Base-by-base conservation (phyloP, 257 asterid genomes). In the Scutellaria barbata region DNA sequence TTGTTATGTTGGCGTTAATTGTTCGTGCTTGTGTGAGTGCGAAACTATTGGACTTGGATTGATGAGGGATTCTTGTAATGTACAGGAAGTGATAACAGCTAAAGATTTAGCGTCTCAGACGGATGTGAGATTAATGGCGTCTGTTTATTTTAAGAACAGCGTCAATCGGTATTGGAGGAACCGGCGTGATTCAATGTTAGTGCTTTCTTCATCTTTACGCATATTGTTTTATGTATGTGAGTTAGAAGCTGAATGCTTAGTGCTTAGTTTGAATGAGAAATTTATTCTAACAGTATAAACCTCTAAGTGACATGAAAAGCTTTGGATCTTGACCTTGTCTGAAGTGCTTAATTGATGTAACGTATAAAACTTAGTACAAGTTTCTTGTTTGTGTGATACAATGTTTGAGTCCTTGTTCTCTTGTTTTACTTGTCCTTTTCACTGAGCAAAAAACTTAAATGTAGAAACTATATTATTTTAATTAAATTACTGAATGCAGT, bases 41-140 rank as follows among this genome's bases (percentile, higher is more conserved):
- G 76, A 18, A 68, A 72, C 72, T 45, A 7, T 51, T 63, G 60
- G 47, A 58, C 52, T 25, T 77, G 58, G 35, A 70, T 70, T 57
- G 69, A 74, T 52, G 65, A 50, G 77, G 53, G 40, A 39, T 57
- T 66, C 47, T 35, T 65, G 35, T 68, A 8, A 61, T 70, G 62
- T 72, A 72, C 87, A 94, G 99, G 99, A 94, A 81, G 92, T 94
- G 68, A 91, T 94, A 37, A 81, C 86, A 13, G 87, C 95, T 7
- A 83, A 87, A 74, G 98, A 91, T 84, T 84, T 91, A 68, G 82
- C 48, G 18, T 74, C 86, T 12, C 99, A 88, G 63, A 80, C 78
- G 9, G 90, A 82, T 79, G 98, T 95, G 75, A 90, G 99, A 74
- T 82, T 95, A 76, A 56, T 92, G 92, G 97, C 99, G 60, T 84